phyloP scores from a whole-genome alignment of 208 protist genomes.

The Acanthamoeba lenticulata region DNA sequence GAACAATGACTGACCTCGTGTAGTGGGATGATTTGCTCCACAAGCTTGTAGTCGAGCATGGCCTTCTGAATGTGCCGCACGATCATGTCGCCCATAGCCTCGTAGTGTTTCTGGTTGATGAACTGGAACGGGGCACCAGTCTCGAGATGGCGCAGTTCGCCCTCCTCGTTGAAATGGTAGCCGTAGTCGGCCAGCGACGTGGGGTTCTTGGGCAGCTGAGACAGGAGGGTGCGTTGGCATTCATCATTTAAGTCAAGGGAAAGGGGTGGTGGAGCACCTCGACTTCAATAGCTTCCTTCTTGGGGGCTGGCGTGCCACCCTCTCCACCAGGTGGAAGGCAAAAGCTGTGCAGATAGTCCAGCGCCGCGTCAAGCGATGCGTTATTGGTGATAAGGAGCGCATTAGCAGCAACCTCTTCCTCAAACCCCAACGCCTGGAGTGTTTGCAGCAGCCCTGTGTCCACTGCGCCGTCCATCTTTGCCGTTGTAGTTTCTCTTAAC shows the following conservation, averaged over 20 bases:
- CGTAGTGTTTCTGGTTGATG: slow-evolving; percentile 32
- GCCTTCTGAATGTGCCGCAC: slow-evolving; percentile 1
- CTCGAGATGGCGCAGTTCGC: not conserved
- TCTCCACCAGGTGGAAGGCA: not conserved
- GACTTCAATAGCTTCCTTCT: not conserved
- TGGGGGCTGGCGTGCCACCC: not conserved
- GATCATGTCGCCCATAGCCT: slow-evolving; percentile 43
- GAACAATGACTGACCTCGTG: not conserved
- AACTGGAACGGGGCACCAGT: not conserved
- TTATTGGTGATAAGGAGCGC: not conserved
- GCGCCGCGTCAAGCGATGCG: not conserved
- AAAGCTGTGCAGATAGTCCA: not conserved
- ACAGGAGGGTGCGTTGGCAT: not conserved
- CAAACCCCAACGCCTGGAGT: not conserved
- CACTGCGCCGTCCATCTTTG: not conserved
- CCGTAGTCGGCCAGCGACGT: slow-evolving; percentile 12
- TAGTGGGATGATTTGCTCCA: not conserved
- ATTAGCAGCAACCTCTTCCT: not conserved
- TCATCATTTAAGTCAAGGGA: not conserved
- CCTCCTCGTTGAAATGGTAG: not conserved
- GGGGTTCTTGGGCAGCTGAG: not conserved
- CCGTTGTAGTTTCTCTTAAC: no score
- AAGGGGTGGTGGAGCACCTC: not conserved
- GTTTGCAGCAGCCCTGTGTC: not conserved
- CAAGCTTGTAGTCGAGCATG: not conserved